Base-by-base conservation (phyloP, 1,139 yeast species). In the Pneumocystis oryctolagi region DNA sequence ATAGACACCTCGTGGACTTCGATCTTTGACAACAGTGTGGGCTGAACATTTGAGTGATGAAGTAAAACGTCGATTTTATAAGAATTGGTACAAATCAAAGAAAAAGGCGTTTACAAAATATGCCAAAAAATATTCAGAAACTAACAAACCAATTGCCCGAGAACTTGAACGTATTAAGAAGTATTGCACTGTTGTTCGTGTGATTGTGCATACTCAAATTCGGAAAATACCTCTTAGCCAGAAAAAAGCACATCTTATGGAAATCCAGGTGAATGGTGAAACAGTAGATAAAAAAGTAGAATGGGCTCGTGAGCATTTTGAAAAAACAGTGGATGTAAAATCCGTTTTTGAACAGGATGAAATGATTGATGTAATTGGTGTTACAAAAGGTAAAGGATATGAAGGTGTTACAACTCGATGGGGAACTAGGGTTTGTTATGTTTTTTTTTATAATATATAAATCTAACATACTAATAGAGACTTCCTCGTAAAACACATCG, bases 101-200 rank as follows among this genome's bases (percentile, higher is more conserved):
- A 92, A 92, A 96, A 90, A 90, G 94, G 98, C 98, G 76, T 92
- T 92, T 94, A 88, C 97, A 88, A 89, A 92, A 83, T 92, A 92
- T 89, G 87, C 97, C 79, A 88, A 94, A 80, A 90, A 92, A 85
- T 90, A 90, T 86, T 89, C 97, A 74, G 84, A 84, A 76, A 89
- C 85, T 76, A 89, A 89, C 76, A 84, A 87, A 76, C 85, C 87
- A 76, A 80, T 90, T 76, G 95, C 87, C 79, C 87, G 89, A 78
- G 98, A 94, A 82, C 85, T 92, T 78, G 97, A 96, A 76, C 90
- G 98, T 86, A 89, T 92, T 79, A 83, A 82, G 83, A 94, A 92
- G 86, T 92, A 94, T 92, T 94, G 96, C 79, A 77, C 96, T 69
- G 97, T 89, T 74, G 97, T 92, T 75, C 90, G 99, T 84, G 98